A percentile compares a stretch with the other conserved stretches of the same genome.
phyloP scores from a whole-genome alignment of 495 filamentous ascomycete species.

The Rhizodiscina lignyota region DNA sequence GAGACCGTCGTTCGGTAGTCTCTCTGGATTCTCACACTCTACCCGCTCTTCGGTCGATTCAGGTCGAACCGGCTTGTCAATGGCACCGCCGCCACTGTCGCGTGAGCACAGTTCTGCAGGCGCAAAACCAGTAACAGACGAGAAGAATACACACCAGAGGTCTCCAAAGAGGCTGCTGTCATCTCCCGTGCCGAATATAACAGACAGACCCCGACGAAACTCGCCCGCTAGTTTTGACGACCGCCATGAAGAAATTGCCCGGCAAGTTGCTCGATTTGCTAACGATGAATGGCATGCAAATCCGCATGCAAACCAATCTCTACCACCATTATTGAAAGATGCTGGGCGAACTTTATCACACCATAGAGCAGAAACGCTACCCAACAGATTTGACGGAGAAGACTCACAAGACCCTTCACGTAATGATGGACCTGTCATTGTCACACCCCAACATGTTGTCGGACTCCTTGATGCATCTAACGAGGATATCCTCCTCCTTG shows the following conservation, averaged over 20 bases:
- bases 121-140: neutral
- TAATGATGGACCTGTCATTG: slow-evolving; percentile 28
- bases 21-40: neutral
- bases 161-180: slow-evolving; percentile 14
- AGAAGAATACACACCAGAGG: neutral
- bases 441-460: slow-evolving; percentile 46
- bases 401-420: neutral
- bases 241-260: slow-evolving; percentile 20
- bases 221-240: slow-evolving; percentile 25
- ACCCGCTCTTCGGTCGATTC: neutral
- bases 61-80: neutral
- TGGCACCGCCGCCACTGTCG: too few species aligned
- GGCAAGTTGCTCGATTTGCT: slow-evolving; percentile 8
- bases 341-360: slow-evolving; percentile 9
- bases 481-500: slow-evolving; percentile 56
- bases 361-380: slow-evolving; percentile 44
- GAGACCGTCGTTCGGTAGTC: slow-evolving; percentile 8
- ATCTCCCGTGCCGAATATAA: slow-evolving; percentile 20
- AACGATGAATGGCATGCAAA: too few species aligned
- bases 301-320: too few species aligned
- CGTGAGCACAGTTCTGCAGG: too few species aligned
- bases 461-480: slow-evolving; percentile 42
- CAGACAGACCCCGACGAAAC: slow-evolving; percentile 18
- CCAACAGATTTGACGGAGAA: slow-evolving; percentile 7
- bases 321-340: too few species aligned